Percentiles rank a stretch among this genome's conserved stretches.
Evolutionary conservation across 306 rosid genomes (phyloP).

Genomic region (Sechiopsis laciniata): DNA sequence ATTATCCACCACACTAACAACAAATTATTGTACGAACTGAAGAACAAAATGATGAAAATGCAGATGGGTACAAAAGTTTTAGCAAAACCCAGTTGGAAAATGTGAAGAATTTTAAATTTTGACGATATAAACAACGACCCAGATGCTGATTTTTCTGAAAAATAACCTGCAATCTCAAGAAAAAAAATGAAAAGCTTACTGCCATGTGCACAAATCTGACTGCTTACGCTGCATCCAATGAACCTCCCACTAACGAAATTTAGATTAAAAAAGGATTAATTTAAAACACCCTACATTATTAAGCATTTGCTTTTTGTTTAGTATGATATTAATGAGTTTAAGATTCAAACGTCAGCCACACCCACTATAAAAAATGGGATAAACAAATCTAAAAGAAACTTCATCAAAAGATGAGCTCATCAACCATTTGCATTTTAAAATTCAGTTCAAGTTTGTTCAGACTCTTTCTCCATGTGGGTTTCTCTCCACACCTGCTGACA

Average conservation of each 20-base stretch:
- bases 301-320: constrained; percentile 18
- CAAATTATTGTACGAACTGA: background rate
- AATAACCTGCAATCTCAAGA: constrained; percentile 1
- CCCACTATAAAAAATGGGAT: constrained; percentile 10
- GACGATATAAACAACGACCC: constrained; percentile 15
- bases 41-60: background rate
- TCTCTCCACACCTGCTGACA: constrained; percentile 14
- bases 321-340: constrained; percentile 5
- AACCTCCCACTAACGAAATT: constrained; percentile 13
- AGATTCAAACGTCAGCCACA: constrained; percentile 22
- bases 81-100: constrained; percentile 1
- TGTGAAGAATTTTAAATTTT: background rate
- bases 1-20: constrained; percentile 13
- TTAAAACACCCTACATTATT: background rate
- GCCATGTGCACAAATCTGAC: constrained; percentile 17
- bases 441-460: constrained; percentile 18
- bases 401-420: constrained; percentile 22
- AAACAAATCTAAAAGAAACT: constrained; percentile 14
- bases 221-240: constrained; percentile 23
- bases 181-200: background rate
- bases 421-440: constrained; percentile 19
- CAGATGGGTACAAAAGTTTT: background rate
- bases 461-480: constrained; percentile 16
- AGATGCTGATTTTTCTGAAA: background rate
- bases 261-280: background rate